phyloP scores from a whole-genome alignment of 2,329 filamentous ascomycete species.

The Karstenula rhodostoma region DNA sequence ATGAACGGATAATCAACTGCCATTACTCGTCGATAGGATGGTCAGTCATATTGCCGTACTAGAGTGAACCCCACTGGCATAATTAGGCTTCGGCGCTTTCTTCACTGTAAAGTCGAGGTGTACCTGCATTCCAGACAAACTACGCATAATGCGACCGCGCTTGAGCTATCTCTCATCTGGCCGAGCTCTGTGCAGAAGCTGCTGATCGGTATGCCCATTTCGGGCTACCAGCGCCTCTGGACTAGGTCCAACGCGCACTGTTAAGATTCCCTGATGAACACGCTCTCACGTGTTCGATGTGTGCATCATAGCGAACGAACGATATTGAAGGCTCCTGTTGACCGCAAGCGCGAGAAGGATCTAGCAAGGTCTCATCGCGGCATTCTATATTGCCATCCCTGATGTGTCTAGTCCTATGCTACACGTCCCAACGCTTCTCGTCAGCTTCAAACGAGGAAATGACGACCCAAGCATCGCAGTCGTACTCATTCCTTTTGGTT shows the following conservation, averaged over 20 bases:
- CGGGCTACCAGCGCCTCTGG: background rate
- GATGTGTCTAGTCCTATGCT: background rate
- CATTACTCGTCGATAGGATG: constrained; percentile 47
- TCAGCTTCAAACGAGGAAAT: background rate
- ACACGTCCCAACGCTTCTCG: background rate
- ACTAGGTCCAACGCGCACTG: background rate
- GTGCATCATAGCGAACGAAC: background rate
- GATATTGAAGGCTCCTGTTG: background rate
- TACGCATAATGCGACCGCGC: background rate
- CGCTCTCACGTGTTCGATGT: background rate
- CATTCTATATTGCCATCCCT: background rate
- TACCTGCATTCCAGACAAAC: constrained; percentile 51
- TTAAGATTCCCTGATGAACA: background rate
- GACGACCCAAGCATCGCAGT: background rate
- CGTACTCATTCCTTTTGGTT: background rate
- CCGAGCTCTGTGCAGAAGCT: background rate
- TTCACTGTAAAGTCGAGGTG: constrained; percentile 43
- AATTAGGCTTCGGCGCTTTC: constrained; percentile 48
- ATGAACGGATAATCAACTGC: constrained; percentile 57
- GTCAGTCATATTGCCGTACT: constrained; percentile 58
- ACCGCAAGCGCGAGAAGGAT: background rate
- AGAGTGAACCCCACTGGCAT: constrained; percentile 46
- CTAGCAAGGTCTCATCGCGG: background rate
- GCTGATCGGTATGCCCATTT: background rate
- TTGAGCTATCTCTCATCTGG: background rate